Evolutionary conservation across 805 yeast genomes (phyloP), one percentile per base, ranked within the genome.

Genomic region (Cyberlindnera galapagoensis): DNA sequence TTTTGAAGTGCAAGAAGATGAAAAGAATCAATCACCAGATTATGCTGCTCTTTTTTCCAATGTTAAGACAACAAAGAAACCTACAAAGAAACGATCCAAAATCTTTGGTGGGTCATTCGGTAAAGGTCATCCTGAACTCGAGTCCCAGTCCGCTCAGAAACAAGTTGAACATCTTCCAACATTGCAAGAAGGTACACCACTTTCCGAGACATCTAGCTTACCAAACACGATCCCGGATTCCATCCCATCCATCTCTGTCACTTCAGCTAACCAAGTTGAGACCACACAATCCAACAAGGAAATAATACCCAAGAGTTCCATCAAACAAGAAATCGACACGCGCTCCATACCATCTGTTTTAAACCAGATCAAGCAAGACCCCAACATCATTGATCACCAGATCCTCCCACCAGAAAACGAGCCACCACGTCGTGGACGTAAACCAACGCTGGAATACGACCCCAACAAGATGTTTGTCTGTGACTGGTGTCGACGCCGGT

Each of bases 371-470:
- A 27, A 26, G 13, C 21, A 18, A 25, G 24, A 25, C 11, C 33
- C 33, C 16, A 30, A 33, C 26, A 27, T 38, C 8, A 7, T 4
- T 7, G 16, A 7, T 15, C 18, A 6, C 11, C 11, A 15, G 11
- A n/a, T n/a, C 24, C 6, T 9, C 8, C 15, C 31, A 12, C 46
- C 46, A 25, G 22, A 26, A 27, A 40, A 46, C 16, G 55, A 47
- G n/a, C 55, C 71, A 31, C 51, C 71, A 33, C 68, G 74, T 3
- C 62, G 85, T 30, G 85, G 85, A 6, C 65, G 85, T 24, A 77
- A 76, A 52, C 83, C 80, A 16, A 70, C 77, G 25, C 58, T 69
- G 40, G 72, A 69, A 30, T 76, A 72, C 13, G 83, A 76, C 46
- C 47, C 53, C 6, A 31, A 68, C 9, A 78, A 78, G 54, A 74